Evolutionary conservation across 352 stramenopile genomes (phyloP), one percentile per base, ranked within the genome.

Genomic region (Thalassiosira livingstoniorum): DNA sequence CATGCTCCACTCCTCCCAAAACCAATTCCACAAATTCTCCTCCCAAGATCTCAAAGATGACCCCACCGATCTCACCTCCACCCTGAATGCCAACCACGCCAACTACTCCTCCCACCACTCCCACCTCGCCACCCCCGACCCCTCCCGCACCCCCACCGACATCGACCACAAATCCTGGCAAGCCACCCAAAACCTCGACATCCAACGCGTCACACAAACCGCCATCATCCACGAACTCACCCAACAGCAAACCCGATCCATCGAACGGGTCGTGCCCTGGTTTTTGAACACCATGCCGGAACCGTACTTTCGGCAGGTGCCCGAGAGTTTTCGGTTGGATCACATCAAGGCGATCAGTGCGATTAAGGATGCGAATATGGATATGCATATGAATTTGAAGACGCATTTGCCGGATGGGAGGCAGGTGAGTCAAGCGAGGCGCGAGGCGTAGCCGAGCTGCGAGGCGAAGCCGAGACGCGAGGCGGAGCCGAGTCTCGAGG

Each of bases 181-280:
- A 71, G 78, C 88, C 2, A 63, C 81, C 45, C 73, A 92, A 75
- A 92, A 93, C 64, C 68, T 88, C 32, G 90, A 94, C 68, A 89
- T 94, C 27, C 90, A 94, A 66, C 78, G 85, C 42, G 88, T 94
- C 31, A 93, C 90, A 0, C 85, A 91, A 80, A 87, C 87, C 42
- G 90, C 90, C 7, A 89, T 93, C 73, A 89, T 94, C 78, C 91
- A 95, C 75, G 90, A 95, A 87, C 79, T 95, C 11, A 92, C 78
- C 2, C 80, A 93, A 45, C 73, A 92, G 57, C 83, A 91, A 34
- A 88, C 80, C 13, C 32, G 69, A 10, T 90, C 82, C 0, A 93
- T 95, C 69, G 77, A 94, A 75, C 68, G 82, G 35, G 86, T 94
- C 13, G 90, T 95, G 25, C 92, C 92, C 1, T 95, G 92, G 39